Percentiles rank a stretch among this genome's conserved stretches.
These are phyloP conservation scores for Vitis cinerea DNA, from an alignment of 164 flowering plant genomes.

Conservation along the genomic window DNA sequence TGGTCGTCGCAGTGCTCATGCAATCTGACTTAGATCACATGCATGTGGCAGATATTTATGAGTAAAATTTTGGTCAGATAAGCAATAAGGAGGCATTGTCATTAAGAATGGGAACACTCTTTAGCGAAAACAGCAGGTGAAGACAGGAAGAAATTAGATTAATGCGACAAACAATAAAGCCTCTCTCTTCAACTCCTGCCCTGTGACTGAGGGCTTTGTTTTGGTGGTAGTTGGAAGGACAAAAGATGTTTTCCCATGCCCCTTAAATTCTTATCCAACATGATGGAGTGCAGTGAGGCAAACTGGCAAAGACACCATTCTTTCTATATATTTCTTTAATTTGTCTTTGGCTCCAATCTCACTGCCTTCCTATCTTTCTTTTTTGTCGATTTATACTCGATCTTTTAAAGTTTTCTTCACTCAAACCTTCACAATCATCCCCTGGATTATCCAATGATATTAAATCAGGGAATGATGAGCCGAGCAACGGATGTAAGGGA, in stretches of 20 bases:
- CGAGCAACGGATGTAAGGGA: no score
- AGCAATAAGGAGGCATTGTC: slow-evolving; percentile 21
- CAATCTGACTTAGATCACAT: slow-evolving; percentile 4
- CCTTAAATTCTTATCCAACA: slow-evolving; percentile 34
- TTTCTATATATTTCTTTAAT: background rate
- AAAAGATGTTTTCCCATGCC: slow-evolving; percentile 31
- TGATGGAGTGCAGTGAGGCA: slow-evolving; percentile 15
- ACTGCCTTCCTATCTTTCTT: background rate
- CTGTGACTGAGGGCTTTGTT: slow-evolving; percentile 23
- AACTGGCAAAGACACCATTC: background rate
- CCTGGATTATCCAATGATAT: no score
- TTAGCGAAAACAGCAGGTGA: slow-evolving; percentile 10
- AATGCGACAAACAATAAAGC: slow-evolving; percentile 11
- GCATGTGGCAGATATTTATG: slow-evolving; percentile 10
- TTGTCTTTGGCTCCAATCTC: background rate
- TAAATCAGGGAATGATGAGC: no score
- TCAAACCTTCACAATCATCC: no score
- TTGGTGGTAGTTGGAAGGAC: slow-evolving; percentile 31
- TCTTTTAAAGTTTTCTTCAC: no score
- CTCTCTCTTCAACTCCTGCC: slow-evolving; percentile 5
- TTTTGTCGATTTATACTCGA: no score
- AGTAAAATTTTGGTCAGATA: slow-evolving; percentile 7
- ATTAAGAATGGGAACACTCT: slow-evolving; percentile 21
- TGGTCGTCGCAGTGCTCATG: background rate
- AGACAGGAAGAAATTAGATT: slow-evolving; percentile 7